These are phyloP conservation scores for Boletus barrowsii DNA, from an alignment of 768 basidiomycete genomes.

Conservation along the genomic window DNA sequence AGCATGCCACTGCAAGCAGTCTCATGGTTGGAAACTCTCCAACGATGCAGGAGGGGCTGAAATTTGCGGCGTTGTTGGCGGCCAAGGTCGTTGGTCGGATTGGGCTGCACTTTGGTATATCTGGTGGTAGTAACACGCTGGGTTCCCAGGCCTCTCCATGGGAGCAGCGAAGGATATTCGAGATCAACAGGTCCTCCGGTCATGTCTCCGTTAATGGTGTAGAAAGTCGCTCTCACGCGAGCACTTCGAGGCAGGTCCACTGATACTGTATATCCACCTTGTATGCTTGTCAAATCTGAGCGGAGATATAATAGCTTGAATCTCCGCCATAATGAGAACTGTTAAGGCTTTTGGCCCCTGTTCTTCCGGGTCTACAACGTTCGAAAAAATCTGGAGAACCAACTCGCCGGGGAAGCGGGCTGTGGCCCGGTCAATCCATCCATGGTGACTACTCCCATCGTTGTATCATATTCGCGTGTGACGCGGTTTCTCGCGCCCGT, in stretches of 20 bases:
- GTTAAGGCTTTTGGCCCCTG: background rate
- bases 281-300: background rate
- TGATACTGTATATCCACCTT: background rate
- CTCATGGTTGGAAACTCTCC: slow-evolving; percentile 30
- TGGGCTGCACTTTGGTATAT: slow-evolving; percentile 24
- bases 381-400: slow-evolving; percentile 3
- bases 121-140: slow-evolving; percentile 18
- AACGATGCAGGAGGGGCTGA: slow-evolving; percentile 48
- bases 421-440: background rate
- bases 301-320: slow-evolving; percentile 3
- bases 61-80: slow-evolving; percentile 47
- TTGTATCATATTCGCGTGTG: background rate
- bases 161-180: slow-evolving; percentile 24
- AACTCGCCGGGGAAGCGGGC: slow-evolving; percentile 2
- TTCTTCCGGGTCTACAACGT: background rate
- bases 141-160: slow-evolving; percentile 41
- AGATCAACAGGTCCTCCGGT: background rate
- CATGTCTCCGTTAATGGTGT: background rate
- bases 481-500: background rate
- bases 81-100: slow-evolving; percentile 40
- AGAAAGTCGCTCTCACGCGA: background rate
- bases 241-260: slow-evolving; percentile 12
- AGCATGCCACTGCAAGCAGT: background rate
- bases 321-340: slow-evolving; percentile 4
- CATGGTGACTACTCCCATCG: slow-evolving; percentile 13